Base-by-base conservation (phyloP, 192 early-diverging fungal species). In the Coemansia sp. region DNA sequence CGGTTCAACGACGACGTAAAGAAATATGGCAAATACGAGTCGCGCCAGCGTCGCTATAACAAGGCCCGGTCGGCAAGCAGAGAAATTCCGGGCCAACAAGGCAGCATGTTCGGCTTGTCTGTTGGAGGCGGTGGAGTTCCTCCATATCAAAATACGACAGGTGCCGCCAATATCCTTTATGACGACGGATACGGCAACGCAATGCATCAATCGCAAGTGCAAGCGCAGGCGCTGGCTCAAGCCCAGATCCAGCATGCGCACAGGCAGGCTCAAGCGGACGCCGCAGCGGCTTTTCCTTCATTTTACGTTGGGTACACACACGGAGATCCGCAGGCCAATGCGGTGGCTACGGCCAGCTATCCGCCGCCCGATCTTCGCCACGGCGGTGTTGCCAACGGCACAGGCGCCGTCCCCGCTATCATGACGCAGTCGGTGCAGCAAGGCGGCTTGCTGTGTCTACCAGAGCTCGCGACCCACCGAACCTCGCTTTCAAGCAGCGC, bases 21-120 rank as follows among this genome's bases (percentile, higher is more conserved):
- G 34, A 70, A 53, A 34, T 77, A 53, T 49, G 73, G 73, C 36
- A 77, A 77, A 29, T 77, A 69, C 58, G 73, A 77, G 55, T 69
- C 73, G 15, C 62, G 63, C n/a, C 66, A 68, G 63, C 73, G 73
- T 47, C 66, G 66, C 50, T 76, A 62, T 49, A 65, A 53, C 53
- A 76, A 61, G 52, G 27, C 38, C 5, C 57, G 59, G 22, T 30
- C 58, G 8, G 23, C 36, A 4, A 18, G 18, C 22, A 62, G 13
- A 22, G 35, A 43, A 30, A 47, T 18, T 17, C 35, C 8, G 9
- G 32, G n/a, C 14, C 34, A 15, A 17, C 43, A 2, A 31, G 11
- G 7, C 15, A 47, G 9, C 23, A 11, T 29, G 29, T 47, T 31
- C 27, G 8, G 3, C 1, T 31, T 31, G 45, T 8, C 45, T 8